Evolutionary conservation across 164 flowering plant species (phyloP).

Genomic region (Berberis vulgaris): DNA sequence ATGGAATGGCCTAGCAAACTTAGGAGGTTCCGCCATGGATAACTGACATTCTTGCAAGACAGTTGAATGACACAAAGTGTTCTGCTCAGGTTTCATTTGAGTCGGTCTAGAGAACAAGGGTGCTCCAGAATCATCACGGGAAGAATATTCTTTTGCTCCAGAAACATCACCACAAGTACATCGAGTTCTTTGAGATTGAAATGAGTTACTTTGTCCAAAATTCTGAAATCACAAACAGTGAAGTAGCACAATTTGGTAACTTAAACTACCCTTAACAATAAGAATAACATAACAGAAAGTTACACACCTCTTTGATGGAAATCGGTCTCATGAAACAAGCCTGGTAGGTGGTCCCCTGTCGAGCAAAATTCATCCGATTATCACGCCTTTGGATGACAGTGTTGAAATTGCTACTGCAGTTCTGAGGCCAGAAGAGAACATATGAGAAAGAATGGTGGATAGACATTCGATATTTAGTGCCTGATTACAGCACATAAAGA

Average conservation of each 20-base stretch:
- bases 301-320: conserved; percentile 36
- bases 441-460: not conserved
- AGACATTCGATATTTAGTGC: too few species aligned
- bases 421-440: conserved; percentile 9
- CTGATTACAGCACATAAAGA: too few species aligned
- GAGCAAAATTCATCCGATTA: conserved; percentile 49
- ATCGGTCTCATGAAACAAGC: conserved; percentile 59
- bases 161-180: conserved; percentile 8
- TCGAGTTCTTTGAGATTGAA: conserved; percentile 11
- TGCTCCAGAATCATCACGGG: conserved; percentile 11
- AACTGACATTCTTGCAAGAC: conserved; percentile 14
- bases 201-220: conserved; percentile 14
- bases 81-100: conserved; percentile 11
- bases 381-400: conserved; percentile 50
- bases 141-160: conserved; percentile 6
- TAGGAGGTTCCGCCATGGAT: conserved; percentile 30
- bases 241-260: not conserved
- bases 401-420: conserved; percentile 51
- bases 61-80: conserved; percentile 7
- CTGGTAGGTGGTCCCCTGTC: conserved; percentile 57
- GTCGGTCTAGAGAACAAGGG: conserved; percentile 50
- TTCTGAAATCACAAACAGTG: not conserved
- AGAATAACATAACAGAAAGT: not conserved
- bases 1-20: conserved; percentile 33
- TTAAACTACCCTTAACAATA: too few species aligned